Conservation (phyloP, 2,329 filamentous ascomycete genomes). For the Whalleya microplaca region DNA sequence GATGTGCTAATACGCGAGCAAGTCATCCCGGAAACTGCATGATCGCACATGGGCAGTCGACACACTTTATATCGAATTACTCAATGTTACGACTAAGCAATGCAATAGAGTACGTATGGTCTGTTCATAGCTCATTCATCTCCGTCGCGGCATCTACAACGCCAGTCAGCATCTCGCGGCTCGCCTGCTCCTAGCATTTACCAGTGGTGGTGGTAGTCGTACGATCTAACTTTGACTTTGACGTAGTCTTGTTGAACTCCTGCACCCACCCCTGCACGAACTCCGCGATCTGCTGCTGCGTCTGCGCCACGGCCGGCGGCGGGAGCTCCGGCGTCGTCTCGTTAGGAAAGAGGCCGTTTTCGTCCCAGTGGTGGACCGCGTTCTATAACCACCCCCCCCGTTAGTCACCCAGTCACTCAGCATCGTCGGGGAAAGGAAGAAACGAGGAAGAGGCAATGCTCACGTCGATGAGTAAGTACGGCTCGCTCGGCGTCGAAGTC, state of each 20-base stretch:
- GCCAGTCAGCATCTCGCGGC: slow-evolving; percentile 20
- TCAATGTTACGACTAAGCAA: not conserved
- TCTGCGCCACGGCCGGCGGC: slow-evolving; percentile 59
- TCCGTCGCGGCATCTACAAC: slow-evolving; percentile 17
- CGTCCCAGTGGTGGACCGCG: slow-evolving; percentile 84
- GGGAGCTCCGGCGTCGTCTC: slow-evolving; percentile 63
- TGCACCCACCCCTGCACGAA: slow-evolving; percentile 71
- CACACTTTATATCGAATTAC: not conserved
- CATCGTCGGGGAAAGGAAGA: not conserved
- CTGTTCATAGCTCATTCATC: slow-evolving; percentile 19
- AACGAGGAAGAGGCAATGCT: not conserved
- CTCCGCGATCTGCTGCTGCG: slow-evolving; percentile 60
- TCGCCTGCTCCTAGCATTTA: slow-evolving; percentile 25
- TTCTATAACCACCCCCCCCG: too few relatives aligned
- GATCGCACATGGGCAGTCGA: too few relatives aligned
- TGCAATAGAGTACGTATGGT: not conserved
- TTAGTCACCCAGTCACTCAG: not conserved
- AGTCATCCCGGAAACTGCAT: too few relatives aligned
- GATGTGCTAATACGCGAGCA: too few relatives aligned
- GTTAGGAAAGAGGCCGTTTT: slow-evolving; percentile 68
- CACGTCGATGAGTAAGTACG: slow-evolving; percentile 70
- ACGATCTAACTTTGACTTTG: slow-evolving; percentile 47
- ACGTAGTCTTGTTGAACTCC: too few relatives aligned
- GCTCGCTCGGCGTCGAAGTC: slow-evolving; percentile 65
- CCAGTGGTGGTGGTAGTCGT: slow-evolving; percentile 10